Base-by-base conservation (phyloP, 2,329 filamentous ascomycete genomes). In the Pyrenophora graminea region DNA sequence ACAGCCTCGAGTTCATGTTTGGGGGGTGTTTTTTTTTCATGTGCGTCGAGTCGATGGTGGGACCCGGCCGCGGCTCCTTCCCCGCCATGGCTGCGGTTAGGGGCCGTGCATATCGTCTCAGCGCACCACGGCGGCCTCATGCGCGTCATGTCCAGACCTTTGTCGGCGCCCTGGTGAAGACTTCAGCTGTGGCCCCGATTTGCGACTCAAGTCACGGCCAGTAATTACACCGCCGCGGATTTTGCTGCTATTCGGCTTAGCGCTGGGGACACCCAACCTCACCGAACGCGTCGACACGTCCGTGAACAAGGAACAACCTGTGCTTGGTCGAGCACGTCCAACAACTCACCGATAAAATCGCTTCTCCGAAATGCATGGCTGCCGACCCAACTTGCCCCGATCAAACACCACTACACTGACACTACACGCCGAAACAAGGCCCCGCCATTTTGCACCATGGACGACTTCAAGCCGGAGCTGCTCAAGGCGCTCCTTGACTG, bases 391-490 rank as follows among this genome's bases (percentile, higher is more conserved):
- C 52, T 53, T 54, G 44, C 23, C 17, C 41, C 48, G 48, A 57
- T 34, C 37, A 56, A 50, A 45, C 27, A 55, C 32, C 42, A 57
- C 45, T 40, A 61, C 46, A 57, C 51, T 21, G 44, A 37, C 40
- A 42, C 51, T 51, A 34, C 45, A 51, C 50, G 55, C 58, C 54
- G 55, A 42, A 57, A 55, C 47, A 63, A 55, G 63, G 48, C 57
- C 54, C 60, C 41, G 25, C 53, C 23, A 47, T 39, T 25, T 25
- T 43, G 17, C 49, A 57, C 38, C 56, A 73, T 73, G 70, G 70
- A 73, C 59, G 70, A 72, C 56, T 73, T 73, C 63, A 73, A 71
- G 61, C 70, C 69, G 17, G 70, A 73, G 63, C 67, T 72, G 40
- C 62, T 71, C 37, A 71, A 69, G 55, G 70, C 70, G 53, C 68